Evolutionary conservation across 2,329 filamentous ascomycete species (phyloP).

Genomic region (Knoxdaviesia proteae): DNA sequence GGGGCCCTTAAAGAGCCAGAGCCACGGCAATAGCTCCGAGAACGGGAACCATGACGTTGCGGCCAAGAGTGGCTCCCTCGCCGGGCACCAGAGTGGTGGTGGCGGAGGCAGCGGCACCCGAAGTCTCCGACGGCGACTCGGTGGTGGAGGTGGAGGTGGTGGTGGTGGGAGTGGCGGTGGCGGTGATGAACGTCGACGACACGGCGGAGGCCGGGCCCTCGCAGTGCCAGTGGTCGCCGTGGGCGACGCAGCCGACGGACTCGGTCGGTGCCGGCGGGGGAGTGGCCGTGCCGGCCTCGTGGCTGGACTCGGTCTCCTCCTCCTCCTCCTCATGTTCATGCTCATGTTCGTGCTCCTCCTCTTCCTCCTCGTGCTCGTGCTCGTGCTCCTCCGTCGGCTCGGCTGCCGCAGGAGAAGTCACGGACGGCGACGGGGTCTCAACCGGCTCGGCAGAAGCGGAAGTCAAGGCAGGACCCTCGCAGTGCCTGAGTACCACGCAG

Average conservation of each 20-base stretch:
- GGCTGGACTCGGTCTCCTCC: slow-evolving; percentile 1
- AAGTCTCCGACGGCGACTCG: too few species aligned
- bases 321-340: not conserved
- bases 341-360: slow-evolving; percentile 2
- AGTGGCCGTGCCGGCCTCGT: slow-evolving; percentile 6
- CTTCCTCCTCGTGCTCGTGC: slow-evolving; percentile 5
- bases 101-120: too few species aligned
- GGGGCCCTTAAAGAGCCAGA: too few species aligned
- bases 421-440: not conserved
- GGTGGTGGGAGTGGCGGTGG: too few species aligned
- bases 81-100: too few species aligned
- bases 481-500: slow-evolving; percentile 3
- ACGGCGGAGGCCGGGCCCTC: slow-evolving; percentile 4
- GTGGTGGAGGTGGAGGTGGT: too few species aligned
- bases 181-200: not conserved
- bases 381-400: not conserved
- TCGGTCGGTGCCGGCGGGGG: slow-evolving; percentile 15
- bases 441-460: not conserved
- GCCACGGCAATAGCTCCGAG: too few species aligned
- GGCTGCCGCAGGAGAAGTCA: not conserved
- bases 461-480: slow-evolving; percentile 3
- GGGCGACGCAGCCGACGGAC: slow-evolving; percentile 14
- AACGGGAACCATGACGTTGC: too few species aligned
- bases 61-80: too few species aligned
- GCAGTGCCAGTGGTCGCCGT: slow-evolving; percentile 18